A percentile compares a stretch with the other conserved stretches of the same genome.
These are phyloP conservation scores for Tillandsia fasciculata DNA, from an alignment of 176 grass and related monocot genomes.

Conservation along the genomic window DNA sequence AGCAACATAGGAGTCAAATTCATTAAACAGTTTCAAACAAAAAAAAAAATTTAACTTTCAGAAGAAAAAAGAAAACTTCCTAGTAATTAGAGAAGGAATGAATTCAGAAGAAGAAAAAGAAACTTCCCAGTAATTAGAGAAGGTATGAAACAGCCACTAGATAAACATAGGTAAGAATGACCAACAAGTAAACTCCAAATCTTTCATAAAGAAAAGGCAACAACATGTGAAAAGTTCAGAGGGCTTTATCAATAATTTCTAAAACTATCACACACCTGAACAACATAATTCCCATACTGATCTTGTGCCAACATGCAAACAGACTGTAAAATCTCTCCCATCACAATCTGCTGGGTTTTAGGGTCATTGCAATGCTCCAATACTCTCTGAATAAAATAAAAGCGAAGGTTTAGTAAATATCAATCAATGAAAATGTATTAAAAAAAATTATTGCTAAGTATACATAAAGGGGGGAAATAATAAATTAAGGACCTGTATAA, in stretches of 20 bases:
- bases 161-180: too few species aligned
- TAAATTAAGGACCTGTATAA: slow-evolving; percentile 40
- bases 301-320: slow-evolving; percentile 21
- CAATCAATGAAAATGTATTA: not conserved
- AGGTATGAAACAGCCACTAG: too few species aligned
- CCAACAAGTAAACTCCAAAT: too few species aligned
- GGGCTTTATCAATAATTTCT: not conserved
- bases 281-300: slow-evolving; percentile 44
- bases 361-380: slow-evolving; percentile 26
- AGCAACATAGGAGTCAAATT: not conserved
- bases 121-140: too few species aligned
- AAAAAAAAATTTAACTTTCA: not conserved
- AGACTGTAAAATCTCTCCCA: slow-evolving; percentile 25
- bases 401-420: not conserved
- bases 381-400: slow-evolving; percentile 27
- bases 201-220: not conserved
- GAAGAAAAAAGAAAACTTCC: too few species aligned
- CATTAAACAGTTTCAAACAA: not conserved
- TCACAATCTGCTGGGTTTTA: slow-evolving; percentile 4
- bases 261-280: slow-evolving; percentile 25
- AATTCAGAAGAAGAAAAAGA: too few species aligned
- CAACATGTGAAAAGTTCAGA: not conserved
- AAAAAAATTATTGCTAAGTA: not conserved
- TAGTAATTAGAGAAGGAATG: too few species aligned
- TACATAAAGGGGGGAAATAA: not conserved